Evolutionary conservation across 345 rosid species (phyloP).

Genomic region (Garcia nutans): DNA sequence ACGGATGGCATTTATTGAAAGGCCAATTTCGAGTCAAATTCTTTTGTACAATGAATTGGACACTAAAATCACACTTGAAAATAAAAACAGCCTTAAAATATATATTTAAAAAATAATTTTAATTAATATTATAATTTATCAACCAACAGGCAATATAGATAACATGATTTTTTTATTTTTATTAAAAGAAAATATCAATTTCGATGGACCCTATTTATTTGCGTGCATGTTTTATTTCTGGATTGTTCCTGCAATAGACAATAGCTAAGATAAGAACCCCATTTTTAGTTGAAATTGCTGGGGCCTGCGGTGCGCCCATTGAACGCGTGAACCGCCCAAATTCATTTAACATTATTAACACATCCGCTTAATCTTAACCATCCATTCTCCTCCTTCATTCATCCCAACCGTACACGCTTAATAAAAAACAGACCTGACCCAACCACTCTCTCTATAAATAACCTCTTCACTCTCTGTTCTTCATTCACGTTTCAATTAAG

Average conservation of each 20-base stretch:
- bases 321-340: constrained; percentile 6
- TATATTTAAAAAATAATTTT: too few species aligned
- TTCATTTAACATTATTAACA: neutral
- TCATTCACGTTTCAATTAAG: too few species aligned
- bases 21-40: neutral
- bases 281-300: too few species aligned
- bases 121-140: too few species aligned
- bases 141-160: too few species aligned
- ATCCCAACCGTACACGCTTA: too few species aligned
- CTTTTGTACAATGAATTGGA: neutral
- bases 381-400: neutral
- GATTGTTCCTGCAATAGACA: constrained; percentile 3
- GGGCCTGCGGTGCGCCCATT: neutral
- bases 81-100: too few species aligned
- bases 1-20: too few species aligned
- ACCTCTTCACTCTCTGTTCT: neutral
- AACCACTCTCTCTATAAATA: neutral
- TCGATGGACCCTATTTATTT: neutral
- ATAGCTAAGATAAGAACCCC: too few species aligned
- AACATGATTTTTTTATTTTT: too few species aligned
- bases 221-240: neutral
- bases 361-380: constrained; percentile 2
- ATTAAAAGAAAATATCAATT: neutral
- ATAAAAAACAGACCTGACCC: neutral
- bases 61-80: neutral